Percentiles rank a stretch among this genome's conserved stretches.
These are phyloP conservation scores for Gossypium aridum DNA, from an alignment of 441 rosid genomes.

Conservation along the genomic window DNA sequence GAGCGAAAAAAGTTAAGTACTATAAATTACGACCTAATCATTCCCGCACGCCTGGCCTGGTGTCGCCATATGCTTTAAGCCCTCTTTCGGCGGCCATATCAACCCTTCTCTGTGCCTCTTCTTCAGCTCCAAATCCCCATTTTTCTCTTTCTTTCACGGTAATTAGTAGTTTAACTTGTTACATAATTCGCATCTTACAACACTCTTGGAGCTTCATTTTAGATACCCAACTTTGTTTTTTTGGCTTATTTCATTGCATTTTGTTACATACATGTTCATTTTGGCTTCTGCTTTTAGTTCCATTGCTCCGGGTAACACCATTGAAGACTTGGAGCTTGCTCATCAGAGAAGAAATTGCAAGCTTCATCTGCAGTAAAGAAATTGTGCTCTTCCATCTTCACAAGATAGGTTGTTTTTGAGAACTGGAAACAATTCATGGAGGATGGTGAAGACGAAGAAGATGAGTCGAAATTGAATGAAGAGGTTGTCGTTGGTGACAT, in stretches of 20 bases:
- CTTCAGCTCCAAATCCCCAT: not conserved
- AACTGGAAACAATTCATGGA: constrained; percentile 27
- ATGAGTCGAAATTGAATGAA: constrained; percentile 7
- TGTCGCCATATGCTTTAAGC: constrained; percentile 23
- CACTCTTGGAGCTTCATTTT: constrained; percentile 16
- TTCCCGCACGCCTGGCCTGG: constrained; percentile 28
- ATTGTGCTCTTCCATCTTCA: constrained; percentile 76
- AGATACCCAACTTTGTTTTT: not conserved
- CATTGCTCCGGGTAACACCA: constrained; percentile 73
- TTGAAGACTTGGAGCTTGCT: constrained; percentile 68
- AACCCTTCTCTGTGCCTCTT: not conserved
- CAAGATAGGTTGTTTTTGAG: constrained; percentile 30
- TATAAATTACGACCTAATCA: constrained; percentile 32
- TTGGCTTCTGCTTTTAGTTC: constrained; percentile 24
- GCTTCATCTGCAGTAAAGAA: constrained; percentile 75
- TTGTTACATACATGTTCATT: not conserved
- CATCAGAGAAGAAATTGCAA: constrained; percentile 74
- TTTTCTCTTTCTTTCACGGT: not conserved
- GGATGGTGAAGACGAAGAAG: constrained; percentile 19
- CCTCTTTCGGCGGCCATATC: constrained; percentile 16
- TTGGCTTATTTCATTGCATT: not conserved
- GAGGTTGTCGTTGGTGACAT: constrained; percentile 28
- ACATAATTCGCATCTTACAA: constrained; percentile 2
- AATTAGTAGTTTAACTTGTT: not conserved
- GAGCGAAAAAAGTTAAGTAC: not conserved